Conservation (phyloP, 208 protist genomes). For the Crithidia acanthocephali region DNA sequence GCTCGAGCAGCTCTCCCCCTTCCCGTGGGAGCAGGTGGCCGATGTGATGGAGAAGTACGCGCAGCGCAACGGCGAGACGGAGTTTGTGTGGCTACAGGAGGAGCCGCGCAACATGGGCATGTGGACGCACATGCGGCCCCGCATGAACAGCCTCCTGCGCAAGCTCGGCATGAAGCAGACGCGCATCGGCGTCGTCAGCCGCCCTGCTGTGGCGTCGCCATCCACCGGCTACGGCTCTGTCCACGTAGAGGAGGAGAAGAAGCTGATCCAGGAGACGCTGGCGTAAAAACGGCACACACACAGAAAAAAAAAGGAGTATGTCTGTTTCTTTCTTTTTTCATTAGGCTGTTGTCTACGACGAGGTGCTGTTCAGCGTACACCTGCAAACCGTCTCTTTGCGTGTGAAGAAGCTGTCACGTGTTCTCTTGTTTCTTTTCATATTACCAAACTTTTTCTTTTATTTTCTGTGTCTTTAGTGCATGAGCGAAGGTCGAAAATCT, state of each 20-base stretch:
- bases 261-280: slow-evolving; percentile 68
- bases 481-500: too few relatives aligned
- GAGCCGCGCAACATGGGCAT: slow-evolving; percentile 98
- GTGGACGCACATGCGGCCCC: slow-evolving; percentile 87
- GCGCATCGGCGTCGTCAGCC: slow-evolving; percentile 73
- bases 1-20: slow-evolving; percentile 97
- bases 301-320: slow-evolving; percentile 3
- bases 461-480: not conserved
- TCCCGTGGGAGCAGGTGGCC: slow-evolving; percentile 97
- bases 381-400: not conserved
- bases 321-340: not conserved
- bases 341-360: too few relatives aligned
- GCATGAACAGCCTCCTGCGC: slow-evolving; percentile 81
- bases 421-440: slow-evolving; percentile 13
- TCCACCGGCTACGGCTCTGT: slow-evolving; percentile 90
- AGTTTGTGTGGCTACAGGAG: slow-evolving; percentile 97
- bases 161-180: slow-evolving; percentile 57
- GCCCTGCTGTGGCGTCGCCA: slow-evolving; percentile 80
- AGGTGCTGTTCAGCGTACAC: too few relatives aligned
- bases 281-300: slow-evolving; percentile 33
- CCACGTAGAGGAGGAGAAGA: slow-evolving; percentile 87
- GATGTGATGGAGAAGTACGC: slow-evolving; percentile 91
- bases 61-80: slow-evolving; percentile 75
- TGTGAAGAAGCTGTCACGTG: not conserved
- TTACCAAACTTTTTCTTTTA: slow-evolving; percentile 22